Conservation (phyloP, 2,329 filamentous ascomycete species). For the Ustulina deusta region DNA sequence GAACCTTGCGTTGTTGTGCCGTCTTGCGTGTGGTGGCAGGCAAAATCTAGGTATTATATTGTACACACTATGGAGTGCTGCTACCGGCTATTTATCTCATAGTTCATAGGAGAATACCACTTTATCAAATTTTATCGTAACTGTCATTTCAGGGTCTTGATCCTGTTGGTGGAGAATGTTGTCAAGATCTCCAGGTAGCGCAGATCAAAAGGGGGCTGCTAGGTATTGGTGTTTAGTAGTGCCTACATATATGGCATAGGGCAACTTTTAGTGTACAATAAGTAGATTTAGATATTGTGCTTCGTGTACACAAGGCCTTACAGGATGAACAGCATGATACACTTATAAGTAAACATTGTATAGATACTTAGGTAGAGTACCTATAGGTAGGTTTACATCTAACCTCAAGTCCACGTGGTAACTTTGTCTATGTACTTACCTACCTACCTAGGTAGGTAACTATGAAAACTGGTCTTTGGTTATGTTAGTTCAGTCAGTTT, state of each 20-base stretch:
- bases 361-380: too few species aligned
- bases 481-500: neutral
- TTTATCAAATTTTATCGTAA: conserved; percentile 3
- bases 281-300: neutral
- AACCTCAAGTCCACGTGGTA: neutral
- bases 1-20: neutral
- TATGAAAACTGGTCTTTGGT: neutral
- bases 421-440: too few species aligned
- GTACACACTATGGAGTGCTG: neutral
- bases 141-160: conserved; percentile 29
- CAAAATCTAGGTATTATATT: neutral
- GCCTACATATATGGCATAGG: too few species aligned
- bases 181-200: neutral
- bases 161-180: conserved; percentile 29
- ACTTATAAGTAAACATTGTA: too few species aligned
- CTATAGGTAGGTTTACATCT: neutral
- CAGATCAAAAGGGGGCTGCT: conserved; percentile 20
- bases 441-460: too few species aligned
- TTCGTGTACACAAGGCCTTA: neutral
- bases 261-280: too few species aligned
- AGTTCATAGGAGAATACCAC: neutral
- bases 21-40: neutral
- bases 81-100: neutral
- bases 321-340: neutral
- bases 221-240: neutral